Evolutionary conservation across 1,139 yeast genomes (phyloP).

Genomic region (Sugiyamaella castrensis): DNA sequence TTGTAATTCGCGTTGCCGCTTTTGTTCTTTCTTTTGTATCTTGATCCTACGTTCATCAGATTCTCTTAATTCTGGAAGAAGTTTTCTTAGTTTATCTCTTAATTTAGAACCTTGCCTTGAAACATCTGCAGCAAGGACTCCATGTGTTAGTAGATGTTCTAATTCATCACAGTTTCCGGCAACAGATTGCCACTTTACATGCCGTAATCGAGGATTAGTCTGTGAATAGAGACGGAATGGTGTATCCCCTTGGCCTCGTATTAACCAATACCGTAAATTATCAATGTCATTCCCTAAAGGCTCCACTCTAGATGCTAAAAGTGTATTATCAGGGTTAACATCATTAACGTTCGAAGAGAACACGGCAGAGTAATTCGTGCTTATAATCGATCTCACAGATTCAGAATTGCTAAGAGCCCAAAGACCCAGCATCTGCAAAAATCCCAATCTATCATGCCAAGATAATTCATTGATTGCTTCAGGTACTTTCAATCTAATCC

Average conservation of each 20-base stretch:
- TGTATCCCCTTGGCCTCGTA: constrained; percentile 31
- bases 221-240: constrained; percentile 37
- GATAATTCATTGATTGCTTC: constrained; percentile 31
- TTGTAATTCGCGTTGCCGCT: constrained; percentile 25
- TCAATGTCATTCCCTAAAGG: constrained; percentile 32
- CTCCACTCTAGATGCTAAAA: constrained; percentile 14
- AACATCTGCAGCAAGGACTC: constrained; percentile 15
- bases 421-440: constrained; percentile 32
- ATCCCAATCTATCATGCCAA: constrained; percentile 35
- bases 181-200: constrained; percentile 37
- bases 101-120: constrained; percentile 23
- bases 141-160: constrained; percentile 23
- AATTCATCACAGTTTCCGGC: constrained; percentile 34
- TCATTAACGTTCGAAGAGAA: constrained; percentile 18
- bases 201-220: constrained; percentile 32
- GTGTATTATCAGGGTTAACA: constrained; percentile 12
- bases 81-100: constrained; percentile 21
- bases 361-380: constrained; percentile 17
- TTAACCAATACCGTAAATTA: constrained; percentile 31
- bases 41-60: constrained; percentile 29
- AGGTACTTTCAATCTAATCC: constrained; percentile 31
- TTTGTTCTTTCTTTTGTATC: constrained; percentile 27
- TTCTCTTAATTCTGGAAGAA: constrained; percentile 29
- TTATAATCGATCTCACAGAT: constrained; percentile 24
- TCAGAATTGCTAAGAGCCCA: constrained; percentile 36